Evolutionary conservation across 202 grass and related monocot species (phyloP), one percentile per base, ranked within the genome.

Genomic region (Panicum virgatum): DNA sequence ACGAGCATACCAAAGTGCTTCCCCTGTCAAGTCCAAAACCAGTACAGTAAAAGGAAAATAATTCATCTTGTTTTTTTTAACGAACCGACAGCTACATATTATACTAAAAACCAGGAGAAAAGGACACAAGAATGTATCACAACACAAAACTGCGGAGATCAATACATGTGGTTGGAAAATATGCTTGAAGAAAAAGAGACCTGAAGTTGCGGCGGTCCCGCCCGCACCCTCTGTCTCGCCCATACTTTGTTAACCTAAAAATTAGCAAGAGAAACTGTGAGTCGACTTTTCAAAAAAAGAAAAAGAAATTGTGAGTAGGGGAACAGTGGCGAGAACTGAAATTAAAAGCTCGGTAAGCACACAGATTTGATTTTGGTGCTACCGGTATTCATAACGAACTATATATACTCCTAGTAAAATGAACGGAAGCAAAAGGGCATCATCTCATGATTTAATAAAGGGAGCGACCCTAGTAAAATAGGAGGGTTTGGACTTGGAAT

Each of bases 1-100:
- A 94, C 76, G 3, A 90, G 27, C 18, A 94, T 84, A 22, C 75
- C 86, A 23, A 86, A 23, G 62, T 22, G n/a, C 81, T 84, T 90
- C 12, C 91, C 88, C 73, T 76, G 73, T 75, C 39, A 45, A 32
- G 15, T 62, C 22, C 38, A 76, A 76, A 76, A 45, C 23, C 9
- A 30, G 14, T 23, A 30, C 8, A 29, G 3, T 29, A 18, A 29
- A 18, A 44, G 12, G 37, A 60, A 14, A 38, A 23, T 2, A 52
- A 52, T 52, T 20, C 50, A 1, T 20, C 18, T 52, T n/a, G n/a
- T n/a, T 20, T 20, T 52, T 19, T 7, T 7, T 19, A 52, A 52
- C 50, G 50, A 52, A 9, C 6, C 6, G 1, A 8, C 5, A 52
- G 50, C 18, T 52, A 52, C 18, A 20, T 48, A 5, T 48, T 48